phyloP scores from a whole-genome alignment of 805 yeast genomes.

The Lipomyces chichibuensis region DNA sequence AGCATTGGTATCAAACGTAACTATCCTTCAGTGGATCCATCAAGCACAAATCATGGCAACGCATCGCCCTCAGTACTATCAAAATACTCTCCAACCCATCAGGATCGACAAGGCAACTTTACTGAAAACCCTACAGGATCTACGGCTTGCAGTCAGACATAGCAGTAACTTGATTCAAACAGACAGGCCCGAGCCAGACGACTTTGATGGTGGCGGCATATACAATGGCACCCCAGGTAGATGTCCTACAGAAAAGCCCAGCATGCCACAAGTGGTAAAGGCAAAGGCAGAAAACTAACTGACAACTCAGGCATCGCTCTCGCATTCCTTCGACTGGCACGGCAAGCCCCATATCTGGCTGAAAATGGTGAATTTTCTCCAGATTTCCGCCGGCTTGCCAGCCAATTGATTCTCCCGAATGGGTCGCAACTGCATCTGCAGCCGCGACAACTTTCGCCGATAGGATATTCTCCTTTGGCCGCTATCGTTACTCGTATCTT shows the following conservation, averaged over 20 bases:
- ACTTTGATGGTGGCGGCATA: neutral
- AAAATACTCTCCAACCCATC: conserved; percentile 1
- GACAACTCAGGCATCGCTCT: neutral
- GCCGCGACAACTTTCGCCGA: conserved; percentile 1
- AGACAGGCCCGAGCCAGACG: neutral
- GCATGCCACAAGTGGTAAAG: neutral
- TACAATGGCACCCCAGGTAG: neutral
- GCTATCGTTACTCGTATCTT: neutral
- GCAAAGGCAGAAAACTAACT: neutral
- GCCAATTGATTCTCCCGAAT: neutral
- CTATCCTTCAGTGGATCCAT: neutral
- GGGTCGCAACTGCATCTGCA: neutral
- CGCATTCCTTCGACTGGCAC: conserved; percentile 6
- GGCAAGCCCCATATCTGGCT: neutral
- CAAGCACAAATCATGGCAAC: neutral
- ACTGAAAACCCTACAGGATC: neutral
- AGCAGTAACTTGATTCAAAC: neutral
- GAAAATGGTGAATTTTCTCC: neutral
- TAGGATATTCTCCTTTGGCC: conserved; percentile 1
- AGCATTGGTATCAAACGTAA: neutral
- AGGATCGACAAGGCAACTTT: conserved; percentile 5
- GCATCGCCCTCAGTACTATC: conserved; percentile 1
- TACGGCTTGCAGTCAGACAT: conserved; percentile 3
- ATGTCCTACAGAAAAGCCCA: neutral
- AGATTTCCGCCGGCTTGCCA: neutral